Evolutionary conservation across 179 eudicot genomes (phyloP), one percentile per base, ranked within the genome.

Genomic region (Heliamphora pulchella): DNA sequence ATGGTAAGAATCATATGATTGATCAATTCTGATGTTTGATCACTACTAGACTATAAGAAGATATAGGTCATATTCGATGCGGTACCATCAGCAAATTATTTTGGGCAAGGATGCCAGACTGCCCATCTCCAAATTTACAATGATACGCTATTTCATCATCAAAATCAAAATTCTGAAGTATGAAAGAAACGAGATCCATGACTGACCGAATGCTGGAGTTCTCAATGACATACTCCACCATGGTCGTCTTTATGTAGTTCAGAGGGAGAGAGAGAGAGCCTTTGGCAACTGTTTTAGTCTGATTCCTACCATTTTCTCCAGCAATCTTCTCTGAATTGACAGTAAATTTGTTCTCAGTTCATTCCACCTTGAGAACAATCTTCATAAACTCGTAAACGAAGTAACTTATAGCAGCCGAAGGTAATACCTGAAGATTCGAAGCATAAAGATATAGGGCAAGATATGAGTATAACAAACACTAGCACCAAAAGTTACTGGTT

Each of bases 371-470:
- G 55, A 91, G 90, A 41, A 89, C 84, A 51, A 89, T 86, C 86
- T 89, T 90, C 94, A 91, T 88, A 86, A 82, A 89, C 83, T 91
- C 94, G n/a, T 91, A 91, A 7, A 90, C 90, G 74, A 91, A 91
- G 76, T 80, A 91, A 79, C 94, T 89, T 81, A 88, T 89, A 53
- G 94, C 85, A 62, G 92, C 94, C 57, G 92, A 89, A 78, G 94
- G 94, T 61, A 89, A 87, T 66, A 87, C 94, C 94, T 91, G 89
- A 76, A 82, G 58, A 59, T 43, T 61, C 48, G 71, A 47, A 67
- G 14, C 77, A 77, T 13, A 64, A 74, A 47, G 13, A 64, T 48
- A 46, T 15, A 31, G 31, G 31, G 31, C 31, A 31, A 31, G 31
- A 31, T 31, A 68, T 59, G 65, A 61, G 58, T 47, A n/a, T 75